Conservation (phyloP, 441 rosid genomes). For the Jatropha multifida region DNA sequence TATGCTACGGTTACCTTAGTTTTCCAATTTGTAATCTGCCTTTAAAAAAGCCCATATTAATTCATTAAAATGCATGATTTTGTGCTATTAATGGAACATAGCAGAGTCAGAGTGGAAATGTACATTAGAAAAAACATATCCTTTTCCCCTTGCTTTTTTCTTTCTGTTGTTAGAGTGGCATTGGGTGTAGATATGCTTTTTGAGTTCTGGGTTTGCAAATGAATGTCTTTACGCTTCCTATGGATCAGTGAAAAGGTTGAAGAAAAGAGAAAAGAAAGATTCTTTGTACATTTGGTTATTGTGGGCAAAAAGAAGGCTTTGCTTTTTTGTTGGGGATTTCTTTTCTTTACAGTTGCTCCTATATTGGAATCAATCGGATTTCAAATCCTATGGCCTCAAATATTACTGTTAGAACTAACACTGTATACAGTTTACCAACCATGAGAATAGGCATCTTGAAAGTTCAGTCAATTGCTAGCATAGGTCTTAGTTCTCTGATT, state of each 20-base stretch:
- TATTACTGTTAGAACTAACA: neutral
- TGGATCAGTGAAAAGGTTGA: slow-evolving; percentile 33
- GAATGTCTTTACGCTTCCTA: slow-evolving; percentile 41
- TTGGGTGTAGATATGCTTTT: slow-evolving; percentile 6
- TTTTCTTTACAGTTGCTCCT: neutral
- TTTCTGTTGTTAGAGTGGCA: neutral
- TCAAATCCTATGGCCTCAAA: slow-evolving; percentile 22
- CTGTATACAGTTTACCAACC: neutral
- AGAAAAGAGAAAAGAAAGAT: slow-evolving; percentile 21
- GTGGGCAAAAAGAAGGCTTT: slow-evolving; percentile 14
- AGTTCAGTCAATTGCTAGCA: too few species aligned
- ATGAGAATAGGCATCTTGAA: neutral
- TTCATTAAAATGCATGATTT: neutral
- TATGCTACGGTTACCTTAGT: neutral
- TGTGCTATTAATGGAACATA: neutral
- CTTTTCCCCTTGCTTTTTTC: neutral
- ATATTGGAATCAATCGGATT: slow-evolving; percentile 20
- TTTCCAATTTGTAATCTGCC: neutral
- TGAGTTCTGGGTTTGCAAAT: slow-evolving; percentile 18
- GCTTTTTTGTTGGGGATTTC: slow-evolving; percentile 27
- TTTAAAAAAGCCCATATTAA: neutral
- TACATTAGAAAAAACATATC: neutral
- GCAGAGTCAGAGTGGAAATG: slow-evolving; percentile 2
- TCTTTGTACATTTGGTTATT: slow-evolving; percentile 23
- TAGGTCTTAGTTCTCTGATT: too few species aligned